Evolutionary conservation across 306 rosid species (phyloP).

Genomic region (Quercus suber): DNA sequence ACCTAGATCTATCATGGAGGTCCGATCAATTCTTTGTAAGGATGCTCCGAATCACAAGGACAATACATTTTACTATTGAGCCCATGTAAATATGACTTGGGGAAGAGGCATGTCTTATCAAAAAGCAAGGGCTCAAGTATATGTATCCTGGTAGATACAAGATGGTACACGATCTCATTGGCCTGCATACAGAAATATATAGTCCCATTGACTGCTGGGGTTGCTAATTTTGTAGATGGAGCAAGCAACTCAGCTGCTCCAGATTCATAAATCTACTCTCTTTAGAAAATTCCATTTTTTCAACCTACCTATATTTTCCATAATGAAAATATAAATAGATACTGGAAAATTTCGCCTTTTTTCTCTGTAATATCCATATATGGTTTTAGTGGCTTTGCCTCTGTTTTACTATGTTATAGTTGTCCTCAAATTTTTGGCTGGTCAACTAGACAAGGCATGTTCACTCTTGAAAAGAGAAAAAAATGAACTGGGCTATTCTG

Average conservation of each 20-base stretch:
- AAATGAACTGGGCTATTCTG: not conserved
- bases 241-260: constrained; percentile 76
- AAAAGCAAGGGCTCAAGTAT: not conserved
- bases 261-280: constrained; percentile 8
- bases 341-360: not conserved
- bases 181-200: not conserved
- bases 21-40: constrained; percentile 88
- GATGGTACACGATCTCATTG: constrained; percentile 2
- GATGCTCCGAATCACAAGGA: constrained; percentile 69
- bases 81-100: constrained; percentile 32
- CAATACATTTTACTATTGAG: constrained; percentile 52
- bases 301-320: not conserved
- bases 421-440: not conserved
- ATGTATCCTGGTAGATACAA: not conserved
- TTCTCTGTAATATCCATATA: not conserved
- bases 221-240: constrained; percentile 55
- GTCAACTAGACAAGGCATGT: not conserved
- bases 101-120: not conserved
- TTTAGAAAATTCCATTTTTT: constrained; percentile 2
- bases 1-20: constrained; percentile 84
- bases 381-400: not conserved
- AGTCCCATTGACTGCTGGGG: not conserved
- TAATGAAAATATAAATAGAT: constrained; percentile 1
- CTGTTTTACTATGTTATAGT: not conserved
- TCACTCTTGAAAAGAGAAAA: not conserved